phyloP scores from a whole-genome alignment of 108 stramenopile genomes.

The Cyclotella baltica region DNA sequence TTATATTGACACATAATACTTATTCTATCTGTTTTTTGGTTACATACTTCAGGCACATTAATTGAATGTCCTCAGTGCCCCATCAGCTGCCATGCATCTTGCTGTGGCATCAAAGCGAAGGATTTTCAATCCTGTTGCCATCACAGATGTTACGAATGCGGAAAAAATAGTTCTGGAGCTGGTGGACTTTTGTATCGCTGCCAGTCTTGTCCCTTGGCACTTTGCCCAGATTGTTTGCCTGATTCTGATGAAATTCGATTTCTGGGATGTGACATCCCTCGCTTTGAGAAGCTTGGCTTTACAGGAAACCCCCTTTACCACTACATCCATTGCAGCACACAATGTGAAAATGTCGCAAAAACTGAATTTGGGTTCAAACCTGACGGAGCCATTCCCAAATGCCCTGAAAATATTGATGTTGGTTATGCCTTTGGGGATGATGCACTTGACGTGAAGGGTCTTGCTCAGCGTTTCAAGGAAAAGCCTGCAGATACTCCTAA shows the following conservation, averaged over 20 bases:
- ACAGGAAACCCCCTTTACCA: conserved; percentile 43
- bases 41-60: conserved; percentile 19
- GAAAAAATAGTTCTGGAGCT: conserved; percentile 56
- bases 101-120: conserved; percentile 52
- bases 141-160: conserved; percentile 77
- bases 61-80: conserved; percentile 77
- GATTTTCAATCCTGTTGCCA: conserved; percentile 75
- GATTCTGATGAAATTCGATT: conserved; percentile 36
- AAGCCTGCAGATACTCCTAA: conserved; percentile 16
- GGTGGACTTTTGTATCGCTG: conserved; percentile 92
- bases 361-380: conserved; percentile 48
- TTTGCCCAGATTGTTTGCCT: conserved; percentile 89
- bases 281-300: conserved; percentile 60
- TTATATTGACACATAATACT: too few relatives aligned
- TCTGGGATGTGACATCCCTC: conserved; percentile 46
- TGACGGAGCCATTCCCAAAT: conserved; percentile 35
- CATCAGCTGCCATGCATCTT: conserved; percentile 52
- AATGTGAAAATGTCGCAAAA: conserved; percentile 59
- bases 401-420: conserved; percentile 57
- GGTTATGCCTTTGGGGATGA: conserved; percentile 54
- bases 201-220: conserved; percentile 69
- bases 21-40: not conserved
- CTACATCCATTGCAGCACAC: conserved; percentile 71
- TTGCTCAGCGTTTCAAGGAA: conserved; percentile 38
- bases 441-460: conserved; percentile 33